Evolutionary conservation across 2,329 filamentous ascomycete species (phyloP).

Genomic region (Geosmithia putterillii): DNA sequence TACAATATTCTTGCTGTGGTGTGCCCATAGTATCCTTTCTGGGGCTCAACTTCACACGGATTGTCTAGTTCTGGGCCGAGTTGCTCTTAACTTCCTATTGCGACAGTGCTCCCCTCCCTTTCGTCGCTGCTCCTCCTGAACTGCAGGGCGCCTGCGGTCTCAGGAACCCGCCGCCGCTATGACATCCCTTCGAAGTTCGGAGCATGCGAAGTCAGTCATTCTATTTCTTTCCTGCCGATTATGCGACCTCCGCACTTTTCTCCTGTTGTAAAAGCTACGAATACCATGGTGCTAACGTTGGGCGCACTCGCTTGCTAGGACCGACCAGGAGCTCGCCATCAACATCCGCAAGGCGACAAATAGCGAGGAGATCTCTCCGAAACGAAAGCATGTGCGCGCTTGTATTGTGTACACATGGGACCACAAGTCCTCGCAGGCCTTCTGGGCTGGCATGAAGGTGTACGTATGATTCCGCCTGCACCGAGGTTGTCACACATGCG

Average conservation of each 20-base stretch:
- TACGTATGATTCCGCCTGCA: conserved; percentile 32
- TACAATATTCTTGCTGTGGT: not conserved
- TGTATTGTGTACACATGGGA: conserved; percentile 99
- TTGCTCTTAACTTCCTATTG: not conserved
- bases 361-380: conserved; percentile 54
- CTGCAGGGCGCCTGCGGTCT: conserved; percentile 1
- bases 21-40: not conserved
- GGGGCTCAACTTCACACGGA: not conserved
- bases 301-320: conserved; percentile 26
- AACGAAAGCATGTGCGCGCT: conserved; percentile 89
- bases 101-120: conserved; percentile 1
- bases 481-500: not conserved
- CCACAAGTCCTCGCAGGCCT: conserved; percentile 87
- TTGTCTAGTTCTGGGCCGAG: not conserved
- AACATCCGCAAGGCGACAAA: conserved; percentile 61
- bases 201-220: conserved; percentile 21
- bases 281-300: not conserved
- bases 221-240: not conserved
- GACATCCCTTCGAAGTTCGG: conserved; percentile 18
- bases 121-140: conserved; percentile 3
- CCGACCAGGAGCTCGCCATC: conserved; percentile 56
- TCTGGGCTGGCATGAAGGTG: conserved; percentile 99
- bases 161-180: conserved; percentile 7
- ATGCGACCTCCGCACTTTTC: conserved; percentile 1
- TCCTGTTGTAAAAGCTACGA: not conserved